A percentile compares a stretch with the other conserved stretches of the same genome.
Conservation (phyloP, 1,284 basidiomycete species). For the Phellinidium pouzarii region DNA sequence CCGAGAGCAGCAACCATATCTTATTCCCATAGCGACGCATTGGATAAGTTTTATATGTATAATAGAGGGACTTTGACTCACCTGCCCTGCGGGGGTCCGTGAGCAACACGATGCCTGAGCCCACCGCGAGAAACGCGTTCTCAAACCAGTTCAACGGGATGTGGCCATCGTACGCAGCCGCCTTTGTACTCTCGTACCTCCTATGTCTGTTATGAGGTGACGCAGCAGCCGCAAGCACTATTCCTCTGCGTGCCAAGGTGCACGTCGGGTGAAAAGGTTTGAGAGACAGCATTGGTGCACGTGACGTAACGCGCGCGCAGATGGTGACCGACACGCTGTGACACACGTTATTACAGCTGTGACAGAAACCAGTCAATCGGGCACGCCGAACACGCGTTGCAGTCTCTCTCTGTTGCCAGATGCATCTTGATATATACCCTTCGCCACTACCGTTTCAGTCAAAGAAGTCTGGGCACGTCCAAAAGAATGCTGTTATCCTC, state of each 20-base stretch:
- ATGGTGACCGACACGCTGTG: background rate
- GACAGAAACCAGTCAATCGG: background rate
- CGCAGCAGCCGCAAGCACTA: background rate
- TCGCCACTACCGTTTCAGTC: background rate
- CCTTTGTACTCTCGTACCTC: background rate
- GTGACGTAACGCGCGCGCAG: background rate
- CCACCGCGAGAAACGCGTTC: slow-evolving; percentile 79
- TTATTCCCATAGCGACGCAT: slow-evolving; percentile 26
- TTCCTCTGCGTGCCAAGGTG: background rate
- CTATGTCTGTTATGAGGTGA: too few species aligned
- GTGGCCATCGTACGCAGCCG: slow-evolving; percentile 64
- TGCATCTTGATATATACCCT: background rate
- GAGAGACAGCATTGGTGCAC: slow-evolving; percentile 13
- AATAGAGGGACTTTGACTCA: slow-evolving; percentile 33
- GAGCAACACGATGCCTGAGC: slow-evolving; percentile 81
- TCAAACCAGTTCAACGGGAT: slow-evolving; percentile 78
- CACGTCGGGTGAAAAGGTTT: background rate
- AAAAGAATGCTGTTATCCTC: too few species aligned
- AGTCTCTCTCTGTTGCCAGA: background rate
- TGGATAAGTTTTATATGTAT: slow-evolving; percentile 14
- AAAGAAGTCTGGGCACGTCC: too few species aligned
- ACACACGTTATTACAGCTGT: background rate
- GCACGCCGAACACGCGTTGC: background rate
- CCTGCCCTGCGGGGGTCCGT: slow-evolving; percentile 81
- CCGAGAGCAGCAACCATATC: slow-evolving; percentile 92